phyloP scores from a whole-genome alignment of 192 early-diverging fungal genomes.

The Coemansia sp. region DNA sequence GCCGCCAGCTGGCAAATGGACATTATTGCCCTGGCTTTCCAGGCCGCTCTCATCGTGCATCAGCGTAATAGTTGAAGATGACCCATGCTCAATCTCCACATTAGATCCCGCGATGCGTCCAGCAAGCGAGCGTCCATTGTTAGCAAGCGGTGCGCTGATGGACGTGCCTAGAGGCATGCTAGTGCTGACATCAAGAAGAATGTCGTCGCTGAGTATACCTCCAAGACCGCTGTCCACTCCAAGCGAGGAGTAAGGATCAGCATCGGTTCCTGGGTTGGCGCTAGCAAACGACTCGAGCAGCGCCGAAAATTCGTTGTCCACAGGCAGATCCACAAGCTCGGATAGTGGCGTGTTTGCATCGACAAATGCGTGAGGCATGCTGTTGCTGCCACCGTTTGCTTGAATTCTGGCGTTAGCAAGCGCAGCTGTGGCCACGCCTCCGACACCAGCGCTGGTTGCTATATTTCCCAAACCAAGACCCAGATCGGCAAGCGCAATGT shows the following conservation, averaged over 20 bases:
- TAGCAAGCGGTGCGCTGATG: constrained; percentile 19
- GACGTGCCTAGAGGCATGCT: constrained; percentile 12
- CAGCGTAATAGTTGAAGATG: constrained; percentile 51
- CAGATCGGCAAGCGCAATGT: constrained; percentile 40
- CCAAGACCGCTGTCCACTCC: constrained; percentile 22
- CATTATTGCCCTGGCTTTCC: constrained; percentile 18
- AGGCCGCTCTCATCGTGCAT: constrained; percentile 44
- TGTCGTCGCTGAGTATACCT: constrained; percentile 23
- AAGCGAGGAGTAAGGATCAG: constrained; percentile 33
- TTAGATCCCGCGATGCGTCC: constrained; percentile 5
- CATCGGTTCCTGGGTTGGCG: constrained; percentile 16
- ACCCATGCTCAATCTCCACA: constrained; percentile 28
- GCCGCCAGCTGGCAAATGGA: not conserved
- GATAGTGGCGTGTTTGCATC: constrained; percentile 15
- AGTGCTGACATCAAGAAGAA: constrained; percentile 13
- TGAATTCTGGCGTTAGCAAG: not conserved
- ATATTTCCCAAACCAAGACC: constrained; percentile 24
- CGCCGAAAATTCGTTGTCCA: constrained; percentile 48
- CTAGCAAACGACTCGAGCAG: constrained; percentile 50
- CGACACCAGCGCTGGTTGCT: not conserved
- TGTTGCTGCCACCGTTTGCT: not conserved
- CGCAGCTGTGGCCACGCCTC: not conserved
- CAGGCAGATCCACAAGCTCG: constrained; percentile 35
- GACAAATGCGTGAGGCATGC: not conserved
- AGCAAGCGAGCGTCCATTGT: constrained; percentile 17